Percentiles rank a stretch among this genome's conserved stretches.
Conservation (phyloP, 345 rosid species). For the Nephelium lappaceum region DNA sequence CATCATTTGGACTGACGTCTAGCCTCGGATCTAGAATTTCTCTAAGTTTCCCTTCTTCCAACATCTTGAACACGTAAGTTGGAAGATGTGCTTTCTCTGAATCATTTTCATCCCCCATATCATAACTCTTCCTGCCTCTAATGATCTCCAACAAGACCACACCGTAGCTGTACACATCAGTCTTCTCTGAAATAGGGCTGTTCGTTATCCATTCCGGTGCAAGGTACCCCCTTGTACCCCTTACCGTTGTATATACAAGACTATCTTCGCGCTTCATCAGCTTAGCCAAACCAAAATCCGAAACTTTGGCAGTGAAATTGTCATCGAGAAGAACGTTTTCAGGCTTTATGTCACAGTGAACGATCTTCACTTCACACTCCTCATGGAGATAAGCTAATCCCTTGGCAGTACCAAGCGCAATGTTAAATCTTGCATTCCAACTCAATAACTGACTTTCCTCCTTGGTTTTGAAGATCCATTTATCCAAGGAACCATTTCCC, state of each 20-base stretch:
- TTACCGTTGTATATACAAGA: slow-evolving; percentile 44
- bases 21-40: slow-evolving; percentile 49
- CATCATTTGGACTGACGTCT: slow-evolving; percentile 29
- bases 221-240: slow-evolving; percentile 65
- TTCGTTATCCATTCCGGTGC: slow-evolving; percentile 70
- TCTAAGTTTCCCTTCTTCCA: slow-evolving; percentile 37
- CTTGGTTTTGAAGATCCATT: slow-evolving; percentile 49
- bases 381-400: slow-evolving; percentile 59
- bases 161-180: slow-evolving; percentile 60
- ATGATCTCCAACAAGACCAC: slow-evolving; percentile 58
- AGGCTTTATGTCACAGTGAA: slow-evolving; percentile 57
- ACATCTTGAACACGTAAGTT: slow-evolving; percentile 54
- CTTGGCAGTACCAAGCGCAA: slow-evolving; percentile 49
- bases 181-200: slow-evolving; percentile 55
- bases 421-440: slow-evolving; percentile 49
- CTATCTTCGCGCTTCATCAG: slow-evolving; percentile 54
- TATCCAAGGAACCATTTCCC: slow-evolving; percentile 51
- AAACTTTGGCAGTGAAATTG: slow-evolving; percentile 46
- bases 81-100: slow-evolving; percentile 47
- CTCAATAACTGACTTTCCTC: slow-evolving; percentile 28
- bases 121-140: slow-evolving; percentile 53
- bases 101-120: slow-evolving; percentile 17
- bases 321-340: slow-evolving; percentile 54
- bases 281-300: slow-evolving; percentile 59
- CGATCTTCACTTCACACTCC: slow-evolving; percentile 51